Percentiles rank a stretch among this genome's conserved stretches.
Evolutionary conservation across 306 rosid genomes (phyloP).

Genomic region (Vigna unguiculata): DNA sequence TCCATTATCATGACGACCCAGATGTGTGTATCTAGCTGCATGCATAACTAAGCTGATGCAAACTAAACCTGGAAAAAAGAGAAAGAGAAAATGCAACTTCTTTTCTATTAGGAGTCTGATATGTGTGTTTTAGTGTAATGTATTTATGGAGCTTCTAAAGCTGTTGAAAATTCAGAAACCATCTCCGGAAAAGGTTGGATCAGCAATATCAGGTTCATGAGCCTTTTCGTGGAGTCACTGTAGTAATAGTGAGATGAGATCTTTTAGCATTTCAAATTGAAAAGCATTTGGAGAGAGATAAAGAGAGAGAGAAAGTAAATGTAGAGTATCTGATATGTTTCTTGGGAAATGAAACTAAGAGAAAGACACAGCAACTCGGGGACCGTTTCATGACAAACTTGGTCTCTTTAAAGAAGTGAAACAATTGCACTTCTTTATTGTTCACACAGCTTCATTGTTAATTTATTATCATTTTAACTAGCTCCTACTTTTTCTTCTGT

Average conservation of each 20-base stretch:
- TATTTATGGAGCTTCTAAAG: conserved; percentile 59
- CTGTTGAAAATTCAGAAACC: conserved; percentile 60
- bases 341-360: conserved; percentile 76
- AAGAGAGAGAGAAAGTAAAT: conserved; percentile 49
- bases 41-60: conserved; percentile 47
- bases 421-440: conserved; percentile 43
- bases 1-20: conserved; percentile 52
- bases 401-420: conserved; percentile 55
- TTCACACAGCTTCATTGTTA: conserved; percentile 41
- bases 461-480: conserved; percentile 50
- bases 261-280: conserved; percentile 52
- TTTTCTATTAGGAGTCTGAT: conserved; percentile 11
- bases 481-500: conserved; percentile 8
- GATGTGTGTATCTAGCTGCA: conserved; percentile 37
- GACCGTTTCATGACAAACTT: conserved; percentile 45
- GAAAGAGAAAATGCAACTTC: conserved; percentile 22
- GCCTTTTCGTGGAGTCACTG: conserved; percentile 45
- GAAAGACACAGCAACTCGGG: conserved; percentile 41
- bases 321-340: conserved; percentile 56
- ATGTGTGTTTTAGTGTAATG: conserved; percentile 50
- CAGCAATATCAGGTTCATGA: conserved; percentile 52
- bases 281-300: conserved; percentile 45
- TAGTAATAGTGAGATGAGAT: conserved; percentile 51
- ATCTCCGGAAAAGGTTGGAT: conserved; percentile 47
- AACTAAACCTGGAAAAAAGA: conserved; percentile 46